Percentiles rank a stretch among this genome's conserved stretches.
phyloP scores from a whole-genome alignment of 495 filamentous ascomycete species.

The Polyplosphaeria fusca region DNA sequence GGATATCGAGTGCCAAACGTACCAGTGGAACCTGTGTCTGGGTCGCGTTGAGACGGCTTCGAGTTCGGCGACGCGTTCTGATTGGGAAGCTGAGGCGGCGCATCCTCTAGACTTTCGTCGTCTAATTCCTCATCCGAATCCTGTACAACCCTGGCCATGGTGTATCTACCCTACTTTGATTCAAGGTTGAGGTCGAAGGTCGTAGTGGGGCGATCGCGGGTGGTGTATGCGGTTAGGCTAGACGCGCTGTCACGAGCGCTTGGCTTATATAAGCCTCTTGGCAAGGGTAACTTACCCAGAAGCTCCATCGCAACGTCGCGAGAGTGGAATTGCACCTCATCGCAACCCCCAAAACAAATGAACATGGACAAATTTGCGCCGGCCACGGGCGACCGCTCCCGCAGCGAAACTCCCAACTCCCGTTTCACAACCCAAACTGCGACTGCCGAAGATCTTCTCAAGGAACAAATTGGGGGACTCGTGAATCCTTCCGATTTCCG shows the following conservation, averaged over 20 bases:
- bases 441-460: constrained; percentile 86
- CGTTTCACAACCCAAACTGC: constrained; percentile 77
- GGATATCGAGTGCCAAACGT: not conserved
- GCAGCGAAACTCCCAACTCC: constrained; percentile 48
- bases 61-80: constrained; percentile 4
- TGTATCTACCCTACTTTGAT: too few relatives aligned
- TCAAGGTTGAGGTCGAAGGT: too few relatives aligned
- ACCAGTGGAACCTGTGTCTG: constrained; percentile 23
- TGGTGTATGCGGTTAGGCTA: not conserved
- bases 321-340: too few relatives aligned
- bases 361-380: constrained; percentile 27
- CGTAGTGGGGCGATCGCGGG: not conserved
- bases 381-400: constrained; percentile 39
- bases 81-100: not conserved
- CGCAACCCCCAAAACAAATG: too few relatives aligned
- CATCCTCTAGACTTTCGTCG: constrained; percentile 13
- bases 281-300: too few relatives aligned
- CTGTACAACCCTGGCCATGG: constrained; percentile 20
- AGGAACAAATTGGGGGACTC: constrained; percentile 87
- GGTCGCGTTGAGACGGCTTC: not conserved
- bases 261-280: too few relatives aligned
- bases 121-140: constrained; percentile 33
- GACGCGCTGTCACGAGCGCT: not conserved
- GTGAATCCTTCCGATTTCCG: constrained; percentile 92
- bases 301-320: too few relatives aligned